phyloP scores from a whole-genome alignment of 495 filamentous ascomycete species.

The Lophiostoma macrostomum region DNA sequence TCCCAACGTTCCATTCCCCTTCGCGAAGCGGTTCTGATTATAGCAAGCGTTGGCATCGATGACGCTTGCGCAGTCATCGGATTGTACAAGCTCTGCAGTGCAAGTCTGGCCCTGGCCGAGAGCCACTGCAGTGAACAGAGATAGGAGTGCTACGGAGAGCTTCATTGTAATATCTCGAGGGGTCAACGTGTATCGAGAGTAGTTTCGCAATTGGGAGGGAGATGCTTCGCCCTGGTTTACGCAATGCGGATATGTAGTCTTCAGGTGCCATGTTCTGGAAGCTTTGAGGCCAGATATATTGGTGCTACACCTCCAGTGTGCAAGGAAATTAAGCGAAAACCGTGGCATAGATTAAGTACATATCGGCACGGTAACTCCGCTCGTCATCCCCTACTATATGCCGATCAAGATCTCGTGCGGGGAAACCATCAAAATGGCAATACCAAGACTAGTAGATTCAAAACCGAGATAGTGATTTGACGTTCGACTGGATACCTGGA shows the following conservation, averaged over 20 bases:
- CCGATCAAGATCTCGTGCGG: neutral
- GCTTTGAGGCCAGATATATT: neutral
- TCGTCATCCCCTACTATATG: slow-evolving; percentile 4
- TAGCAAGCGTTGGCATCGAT: slow-evolving; percentile 33
- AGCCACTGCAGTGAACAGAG: slow-evolving; percentile 2
- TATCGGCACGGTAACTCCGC: slow-evolving; percentile 10
- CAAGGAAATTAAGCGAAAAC: slow-evolving; percentile 3
- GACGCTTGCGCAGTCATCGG: slow-evolving; percentile 26
- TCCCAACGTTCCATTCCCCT: slow-evolving; percentile 10
- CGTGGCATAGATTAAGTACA: slow-evolving; percentile 10
- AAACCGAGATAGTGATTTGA: neutral
- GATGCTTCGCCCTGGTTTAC: no score
- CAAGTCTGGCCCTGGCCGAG: slow-evolving; percentile 19
- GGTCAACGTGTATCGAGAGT: no score
- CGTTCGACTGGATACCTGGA: slow-evolving; percentile 1
- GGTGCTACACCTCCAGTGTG: neutral
- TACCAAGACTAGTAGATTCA: neutral
- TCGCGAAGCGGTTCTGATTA: slow-evolving; percentile 19
- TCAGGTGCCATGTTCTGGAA: neutral
- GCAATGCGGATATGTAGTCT: no score
- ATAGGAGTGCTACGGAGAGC: slow-evolving; percentile 7
- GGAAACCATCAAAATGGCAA: neutral
- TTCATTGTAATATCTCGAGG: slow-evolving; percentile 15
- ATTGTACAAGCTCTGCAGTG: slow-evolving; percentile 15
- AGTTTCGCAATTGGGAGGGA: no score